Percentiles rank a stretch among this genome's conserved stretches.
Evolutionary conservation across 805 yeast species (phyloP).

Genomic region (Teunomyces cretensis): DNA sequence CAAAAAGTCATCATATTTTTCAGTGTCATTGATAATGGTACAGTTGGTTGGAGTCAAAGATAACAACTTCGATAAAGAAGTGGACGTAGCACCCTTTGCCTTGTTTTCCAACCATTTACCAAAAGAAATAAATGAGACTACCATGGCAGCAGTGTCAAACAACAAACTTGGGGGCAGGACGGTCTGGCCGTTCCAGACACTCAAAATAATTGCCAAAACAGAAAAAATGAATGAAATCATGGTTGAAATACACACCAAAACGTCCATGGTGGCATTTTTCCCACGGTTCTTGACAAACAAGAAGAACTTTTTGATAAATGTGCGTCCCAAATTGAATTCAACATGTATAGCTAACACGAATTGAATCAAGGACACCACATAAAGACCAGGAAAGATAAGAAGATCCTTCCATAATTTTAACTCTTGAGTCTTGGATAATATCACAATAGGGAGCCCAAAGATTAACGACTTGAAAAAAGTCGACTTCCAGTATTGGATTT

Average conservation of each 20-base stretch:
- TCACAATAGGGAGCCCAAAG: conserved; percentile 63
- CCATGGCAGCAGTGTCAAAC: conserved; percentile 86
- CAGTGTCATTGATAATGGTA: conserved; percentile 51
- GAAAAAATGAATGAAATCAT: conserved; percentile 77
- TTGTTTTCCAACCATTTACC: conserved; percentile 91
- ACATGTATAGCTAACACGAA: conserved; percentile 57
- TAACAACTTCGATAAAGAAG: conserved; percentile 78
- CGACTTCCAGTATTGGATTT: conserved; percentile 67
- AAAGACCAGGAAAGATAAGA: conserved; percentile 57
- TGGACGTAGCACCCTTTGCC: conserved; percentile 92
- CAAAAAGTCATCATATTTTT: conserved; percentile 19
- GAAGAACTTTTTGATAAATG: conserved; percentile 64
- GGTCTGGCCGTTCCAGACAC: conserved; percentile 42
- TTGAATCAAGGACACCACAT: conserved; percentile 62
- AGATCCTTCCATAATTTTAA: conserved; percentile 28
- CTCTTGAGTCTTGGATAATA: conserved; percentile 49
- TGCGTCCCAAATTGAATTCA: conserved; percentile 64
- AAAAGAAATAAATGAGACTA: conserved; percentile 75
- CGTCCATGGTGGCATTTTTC: conserved; percentile 81
- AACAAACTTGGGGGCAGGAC: conserved; percentile 61
- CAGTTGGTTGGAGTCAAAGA: conserved; percentile 81
- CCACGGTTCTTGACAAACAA: conserved; percentile 64
- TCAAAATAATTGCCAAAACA: conserved; percentile 53
- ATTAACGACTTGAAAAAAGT: conserved; percentile 52
- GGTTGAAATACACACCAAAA: conserved; percentile 81